Conservation (phyloP, 106 monocot species). For the Allium sativum region DNA sequence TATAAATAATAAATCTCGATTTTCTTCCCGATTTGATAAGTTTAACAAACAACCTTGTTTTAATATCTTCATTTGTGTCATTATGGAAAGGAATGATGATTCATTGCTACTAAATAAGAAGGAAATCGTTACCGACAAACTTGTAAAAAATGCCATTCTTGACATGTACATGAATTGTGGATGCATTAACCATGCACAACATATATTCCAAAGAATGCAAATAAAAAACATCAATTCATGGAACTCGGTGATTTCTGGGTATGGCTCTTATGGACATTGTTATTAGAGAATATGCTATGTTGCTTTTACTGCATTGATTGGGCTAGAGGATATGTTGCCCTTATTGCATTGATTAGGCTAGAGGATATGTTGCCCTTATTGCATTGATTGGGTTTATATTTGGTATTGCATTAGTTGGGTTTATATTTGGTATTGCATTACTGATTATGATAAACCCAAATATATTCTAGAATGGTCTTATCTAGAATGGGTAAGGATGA, state of each 20-base stretch:
- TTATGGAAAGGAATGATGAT: constrained; percentile 37
- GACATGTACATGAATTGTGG: constrained; percentile 69
- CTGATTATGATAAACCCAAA: no score
- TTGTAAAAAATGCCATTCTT: constrained; percentile 33
- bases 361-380: no score
- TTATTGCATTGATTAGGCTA: no score
- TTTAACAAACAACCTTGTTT: constrained; percentile 29
- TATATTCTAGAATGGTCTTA: no score
- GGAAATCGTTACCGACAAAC: constrained; percentile 18
- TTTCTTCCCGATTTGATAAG: constrained; percentile 35
- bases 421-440: no score
- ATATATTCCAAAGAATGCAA: constrained; percentile 27
- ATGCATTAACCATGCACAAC: constrained; percentile 25
- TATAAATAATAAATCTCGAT: constrained; percentile 17
- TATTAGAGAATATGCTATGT: no score
- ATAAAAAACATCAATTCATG: constrained; percentile 30
- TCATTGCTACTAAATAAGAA: constrained; percentile 42
- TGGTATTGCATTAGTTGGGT: no score
- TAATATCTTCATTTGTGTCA: constrained; percentile 19
- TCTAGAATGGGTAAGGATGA: no score
- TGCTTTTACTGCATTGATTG: no score
- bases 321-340: no score
- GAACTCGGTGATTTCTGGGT: constrained; percentile 49
- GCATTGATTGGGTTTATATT: no score
- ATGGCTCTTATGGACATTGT: constrained; percentile 32